Conservation (phyloP, 257 asterid genomes). For the Nicotiana paniculata region DNA sequence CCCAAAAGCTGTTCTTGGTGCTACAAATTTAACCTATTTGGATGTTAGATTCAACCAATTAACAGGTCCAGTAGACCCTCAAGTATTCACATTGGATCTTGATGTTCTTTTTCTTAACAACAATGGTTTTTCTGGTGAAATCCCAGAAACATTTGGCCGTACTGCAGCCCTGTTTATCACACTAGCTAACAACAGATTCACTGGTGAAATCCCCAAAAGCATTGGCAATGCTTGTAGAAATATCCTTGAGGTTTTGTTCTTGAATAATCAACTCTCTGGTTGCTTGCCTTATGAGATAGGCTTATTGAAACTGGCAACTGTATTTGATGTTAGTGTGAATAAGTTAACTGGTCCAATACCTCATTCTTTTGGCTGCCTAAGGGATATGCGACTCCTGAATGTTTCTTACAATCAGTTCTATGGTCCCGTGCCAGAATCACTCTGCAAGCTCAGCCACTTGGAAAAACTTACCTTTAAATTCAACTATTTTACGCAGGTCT, state of each 20-base stretch:
- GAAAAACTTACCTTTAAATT: conserved; percentile 20
- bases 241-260: conserved; percentile 32
- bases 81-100: conserved; percentile 45
- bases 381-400: conserved; percentile 21
- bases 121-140: conserved; percentile 35
- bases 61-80: conserved; percentile 30
- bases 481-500: conserved; percentile 43
- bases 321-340: conserved; percentile 52
- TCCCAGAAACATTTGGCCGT: conserved; percentile 38
- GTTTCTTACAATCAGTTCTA: conserved; percentile 34
- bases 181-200: conserved; percentile 47
- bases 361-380: conserved; percentile 49
- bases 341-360: conserved; percentile 61
- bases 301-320: conserved; percentile 15
- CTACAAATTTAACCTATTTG: conserved; percentile 49
- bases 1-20: conserved; percentile 35
- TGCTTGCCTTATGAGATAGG: conserved; percentile 69
- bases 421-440: conserved; percentile 52
- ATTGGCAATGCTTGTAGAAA: conserved; percentile 33
- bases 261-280: conserved; percentile 42
- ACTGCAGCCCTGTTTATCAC: conserved; percentile 39
- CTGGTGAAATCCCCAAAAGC: conserved; percentile 45
- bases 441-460: conserved; percentile 35
- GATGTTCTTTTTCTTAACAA: conserved; percentile 67
- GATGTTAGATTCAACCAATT: conserved; percentile 51